Evolutionary conservation across 495 filamentous ascomycete species (phyloP), one percentile per base, ranked within the genome.

Genomic region (Penicillium argentinense): DNA sequence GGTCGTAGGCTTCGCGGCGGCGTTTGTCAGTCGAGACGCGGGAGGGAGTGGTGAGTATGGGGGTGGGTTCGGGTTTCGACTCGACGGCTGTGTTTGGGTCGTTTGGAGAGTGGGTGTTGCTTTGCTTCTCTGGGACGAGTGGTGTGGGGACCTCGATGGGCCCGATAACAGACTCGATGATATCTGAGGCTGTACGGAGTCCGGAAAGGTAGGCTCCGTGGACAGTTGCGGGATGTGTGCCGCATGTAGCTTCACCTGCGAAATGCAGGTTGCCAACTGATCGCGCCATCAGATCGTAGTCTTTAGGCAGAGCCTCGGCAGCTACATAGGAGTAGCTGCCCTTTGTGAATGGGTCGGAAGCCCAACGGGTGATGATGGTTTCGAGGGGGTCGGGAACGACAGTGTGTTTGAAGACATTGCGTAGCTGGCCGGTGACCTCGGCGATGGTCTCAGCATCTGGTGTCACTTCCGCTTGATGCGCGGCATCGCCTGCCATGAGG

Each of bases 191-290:
- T 3, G 87, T 92, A 13, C 92, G 83, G 3, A 97, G 75, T 7
- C 93, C 93, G 6, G 91, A 95, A 16, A 99, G 81, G 63, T 96
- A 99, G 5, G 93, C 93, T 5, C 93, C 93, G 54, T 99, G 93
- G 1, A 97, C 93, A 4, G 93, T 97, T 21, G 93, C 93, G 7
- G 93, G 93, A 64, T 99, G 91, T 2, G 89, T 95, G 36, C 88
- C 89, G 63, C 86, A 95, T 3, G 93, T 97, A 28, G 93, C 92
- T 69, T 99, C 93, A 18, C 93, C 93, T 3, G 95, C 93, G 68
- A 99, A 99, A 72, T 92, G 91, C 13, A 99, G 72, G 47, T 93
- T 95, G 27, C 88, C 89, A 36, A 96, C 72, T 2, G 84, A 70
- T 51, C 78, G 71, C n/a, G 93, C 91, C 89, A 97, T 96, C 14